A percentile compares a stretch with the other conserved stretches of the same genome.
Evolutionary conservation across 768 basidiomycete genomes (phyloP).

Genomic region (Lactarius hatsudake): DNA sequence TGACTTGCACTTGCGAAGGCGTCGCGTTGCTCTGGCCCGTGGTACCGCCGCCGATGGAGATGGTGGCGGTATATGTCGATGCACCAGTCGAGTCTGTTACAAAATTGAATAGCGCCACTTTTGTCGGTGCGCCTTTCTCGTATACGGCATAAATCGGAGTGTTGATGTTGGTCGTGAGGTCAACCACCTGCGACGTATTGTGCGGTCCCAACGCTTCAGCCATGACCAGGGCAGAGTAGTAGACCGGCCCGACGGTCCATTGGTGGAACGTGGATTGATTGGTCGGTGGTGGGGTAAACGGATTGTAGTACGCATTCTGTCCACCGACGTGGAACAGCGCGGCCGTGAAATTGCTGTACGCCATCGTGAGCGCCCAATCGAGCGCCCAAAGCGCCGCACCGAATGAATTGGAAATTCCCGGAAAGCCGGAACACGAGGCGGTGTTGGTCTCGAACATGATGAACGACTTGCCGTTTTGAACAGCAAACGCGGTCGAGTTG

Average conservation of each 20-base stretch:
- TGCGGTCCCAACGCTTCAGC: constrained; percentile 67
- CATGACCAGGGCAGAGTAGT: constrained; percentile 69
- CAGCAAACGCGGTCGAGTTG: constrained; percentile 42
- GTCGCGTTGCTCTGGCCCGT: constrained; percentile 40
- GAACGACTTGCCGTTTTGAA: constrained; percentile 41
- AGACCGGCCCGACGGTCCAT: constrained; percentile 74
- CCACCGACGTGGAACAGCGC: constrained; percentile 56
- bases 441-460: constrained; percentile 61
- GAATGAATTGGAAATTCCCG: constrained; percentile 57
- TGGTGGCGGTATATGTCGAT: constrained; percentile 49
- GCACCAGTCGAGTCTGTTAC: constrained; percentile 57
- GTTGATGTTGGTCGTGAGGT: constrained; percentile 47
- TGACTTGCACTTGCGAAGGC: constrained; percentile 53
- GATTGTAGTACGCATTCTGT: constrained; percentile 62
- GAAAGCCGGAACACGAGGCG: constrained; percentile 49
- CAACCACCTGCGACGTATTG: constrained; percentile 62
- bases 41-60: constrained; percentile 47
- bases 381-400: constrained; percentile 52
- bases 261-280: constrained; percentile 55
- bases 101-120: constrained; percentile 73
- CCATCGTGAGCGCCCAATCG: constrained; percentile 54
- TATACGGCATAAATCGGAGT: constrained; percentile 73
- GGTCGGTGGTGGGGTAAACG: constrained; percentile 45
- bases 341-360: constrained; percentile 44
- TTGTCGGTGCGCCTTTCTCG: constrained; percentile 59